Conservation (phyloP, 1,284 basidiomycete species). For the Anthracocystis panici-leucophaei region DNA sequence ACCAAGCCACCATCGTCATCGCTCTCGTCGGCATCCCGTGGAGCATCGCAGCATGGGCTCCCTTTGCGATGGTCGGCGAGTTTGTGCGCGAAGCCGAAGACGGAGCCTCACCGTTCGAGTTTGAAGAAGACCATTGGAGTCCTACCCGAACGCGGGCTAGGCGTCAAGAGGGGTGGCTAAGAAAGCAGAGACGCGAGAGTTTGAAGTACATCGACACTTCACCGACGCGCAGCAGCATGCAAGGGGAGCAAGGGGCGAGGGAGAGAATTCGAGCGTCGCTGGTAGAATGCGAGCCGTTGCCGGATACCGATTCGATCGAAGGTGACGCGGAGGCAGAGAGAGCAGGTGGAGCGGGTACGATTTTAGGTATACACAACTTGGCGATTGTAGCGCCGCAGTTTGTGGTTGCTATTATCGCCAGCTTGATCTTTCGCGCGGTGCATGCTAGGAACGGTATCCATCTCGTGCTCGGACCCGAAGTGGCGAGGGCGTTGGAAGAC, state of each 20-base stretch:
- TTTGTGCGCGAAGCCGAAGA: slow-evolving; percentile 64
- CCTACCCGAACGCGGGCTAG: slow-evolving; percentile 24
- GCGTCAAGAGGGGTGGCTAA: slow-evolving; percentile 7
- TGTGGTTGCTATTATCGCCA: slow-evolving; percentile 84
- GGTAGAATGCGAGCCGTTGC: slow-evolving; percentile 42
- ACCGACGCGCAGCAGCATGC: background rate
- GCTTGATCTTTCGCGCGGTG: slow-evolving; percentile 80
- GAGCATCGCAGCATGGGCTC: slow-evolving; percentile 67
- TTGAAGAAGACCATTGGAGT: slow-evolving; percentile 53
- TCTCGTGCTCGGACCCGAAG: slow-evolving; percentile 18
- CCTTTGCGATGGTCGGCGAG: slow-evolving; percentile 66
- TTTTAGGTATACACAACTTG: slow-evolving; percentile 93
- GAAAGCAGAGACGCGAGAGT: slow-evolving; percentile 18
- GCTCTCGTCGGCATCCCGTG: slow-evolving; percentile 64
- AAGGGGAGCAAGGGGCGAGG: slow-evolving; percentile 25
- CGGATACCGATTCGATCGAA: slow-evolving; percentile 11
- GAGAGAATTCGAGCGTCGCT: slow-evolving; percentile 40
- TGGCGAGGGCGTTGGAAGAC: background rate
- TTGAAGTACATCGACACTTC: slow-evolving; percentile 31
- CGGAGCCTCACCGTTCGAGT: slow-evolving; percentile 43
- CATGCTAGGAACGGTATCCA: slow-evolving; percentile 11
- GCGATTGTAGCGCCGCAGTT: slow-evolving; percentile 71
- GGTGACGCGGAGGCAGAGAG: slow-evolving; percentile 39
- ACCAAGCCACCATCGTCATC: slow-evolving; percentile 56
- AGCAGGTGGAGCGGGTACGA: slow-evolving; percentile 81